Conservation (phyloP, 139 green algal genomes). For the Chlorella ohadii region DNA sequence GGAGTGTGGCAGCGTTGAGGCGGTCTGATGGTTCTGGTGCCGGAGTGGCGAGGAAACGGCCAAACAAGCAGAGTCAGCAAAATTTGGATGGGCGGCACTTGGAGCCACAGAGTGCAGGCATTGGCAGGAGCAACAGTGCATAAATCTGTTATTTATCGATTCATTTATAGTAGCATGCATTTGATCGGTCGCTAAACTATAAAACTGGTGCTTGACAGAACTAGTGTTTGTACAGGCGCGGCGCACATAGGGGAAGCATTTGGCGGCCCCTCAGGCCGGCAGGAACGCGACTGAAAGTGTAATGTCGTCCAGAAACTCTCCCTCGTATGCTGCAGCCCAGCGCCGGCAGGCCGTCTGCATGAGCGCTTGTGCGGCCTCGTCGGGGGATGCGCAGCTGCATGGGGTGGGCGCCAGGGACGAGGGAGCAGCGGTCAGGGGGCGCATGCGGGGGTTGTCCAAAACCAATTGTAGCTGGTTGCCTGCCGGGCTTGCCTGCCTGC, state of each 20-base stretch:
- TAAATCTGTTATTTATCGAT: no score
- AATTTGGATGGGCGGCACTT: no score
- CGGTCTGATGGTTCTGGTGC: no score
- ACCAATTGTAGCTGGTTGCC: not conserved
- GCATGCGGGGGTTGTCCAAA: not conserved
- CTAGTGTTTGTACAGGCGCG: no score
- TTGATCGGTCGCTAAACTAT: no score
- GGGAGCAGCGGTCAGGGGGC: not conserved
- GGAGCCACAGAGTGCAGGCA: not conserved
- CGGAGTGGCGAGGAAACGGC: no score
- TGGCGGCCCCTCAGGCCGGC: not conserved
- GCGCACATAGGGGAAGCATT: no score
- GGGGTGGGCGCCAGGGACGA: not conserved
- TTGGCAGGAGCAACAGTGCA: not conserved
- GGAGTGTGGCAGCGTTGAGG: no score
- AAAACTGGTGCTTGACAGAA: no score
- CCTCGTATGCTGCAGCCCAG: constrained; percentile 41
- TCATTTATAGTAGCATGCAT: no score
- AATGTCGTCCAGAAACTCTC: constrained; percentile 47
- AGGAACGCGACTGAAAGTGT: constrained; percentile 51
- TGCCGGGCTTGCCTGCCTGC: not conserved
- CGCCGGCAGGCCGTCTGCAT: constrained; percentile 28
- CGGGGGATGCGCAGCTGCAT: constrained; percentile 5
- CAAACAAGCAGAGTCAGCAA: not conserved
- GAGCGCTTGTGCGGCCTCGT: constrained; percentile 33